Percentiles rank a stretch among this genome's conserved stretches.
These are phyloP conservation scores for Paxillus ammoniavirescens DNA, from an alignment of 768 basidiomycete genomes.

Conservation along the genomic window DNA sequence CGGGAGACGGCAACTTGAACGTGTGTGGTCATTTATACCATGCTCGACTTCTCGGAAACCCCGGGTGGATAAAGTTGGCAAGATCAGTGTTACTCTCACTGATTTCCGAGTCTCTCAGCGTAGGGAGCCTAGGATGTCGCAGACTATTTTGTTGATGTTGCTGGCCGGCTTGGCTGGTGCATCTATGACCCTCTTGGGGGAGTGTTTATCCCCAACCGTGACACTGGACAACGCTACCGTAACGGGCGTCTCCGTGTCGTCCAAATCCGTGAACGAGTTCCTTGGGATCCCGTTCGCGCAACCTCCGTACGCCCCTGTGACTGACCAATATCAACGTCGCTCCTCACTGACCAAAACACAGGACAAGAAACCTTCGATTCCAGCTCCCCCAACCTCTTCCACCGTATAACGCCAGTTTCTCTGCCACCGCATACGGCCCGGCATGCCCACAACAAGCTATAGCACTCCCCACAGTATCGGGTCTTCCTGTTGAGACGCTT, in stretches of 20 bases:
- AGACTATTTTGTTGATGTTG: too few relatives aligned
- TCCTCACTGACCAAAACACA: constrained; percentile 5
- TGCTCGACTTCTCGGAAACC: too few relatives aligned
- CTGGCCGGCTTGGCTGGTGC: too few relatives aligned
- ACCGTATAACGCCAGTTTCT: constrained; percentile 29
- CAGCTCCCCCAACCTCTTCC: constrained; percentile 29
- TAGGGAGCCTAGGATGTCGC: too few relatives aligned
- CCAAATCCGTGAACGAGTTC: constrained; percentile 28
- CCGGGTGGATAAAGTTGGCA: too few relatives aligned
- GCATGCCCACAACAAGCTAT: constrained; percentile 39
- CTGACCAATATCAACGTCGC: too few relatives aligned
- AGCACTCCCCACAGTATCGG: neutral
- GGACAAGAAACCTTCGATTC: constrained; percentile 37
- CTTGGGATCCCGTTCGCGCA: constrained; percentile 42
- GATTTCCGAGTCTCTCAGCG: too few relatives aligned
- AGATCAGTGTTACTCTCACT: too few relatives aligned
- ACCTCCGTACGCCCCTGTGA: constrained; percentile 31
- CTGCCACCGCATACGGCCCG: constrained; percentile 35
- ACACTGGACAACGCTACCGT: constrained; percentile 29
- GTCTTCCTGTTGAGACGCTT: too few relatives aligned
- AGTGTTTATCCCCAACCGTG: constrained; percentile 15
- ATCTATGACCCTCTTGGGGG: too few relatives aligned
- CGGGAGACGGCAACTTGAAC: too few relatives aligned
- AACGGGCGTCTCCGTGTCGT: constrained; percentile 16
- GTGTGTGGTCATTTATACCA: too few relatives aligned